Percentiles rank a stretch among this genome's conserved stretches.
Evolutionary conservation across 495 filamentous ascomycete genomes (phyloP).

Genomic region (Amniculicola lignicola): DNA sequence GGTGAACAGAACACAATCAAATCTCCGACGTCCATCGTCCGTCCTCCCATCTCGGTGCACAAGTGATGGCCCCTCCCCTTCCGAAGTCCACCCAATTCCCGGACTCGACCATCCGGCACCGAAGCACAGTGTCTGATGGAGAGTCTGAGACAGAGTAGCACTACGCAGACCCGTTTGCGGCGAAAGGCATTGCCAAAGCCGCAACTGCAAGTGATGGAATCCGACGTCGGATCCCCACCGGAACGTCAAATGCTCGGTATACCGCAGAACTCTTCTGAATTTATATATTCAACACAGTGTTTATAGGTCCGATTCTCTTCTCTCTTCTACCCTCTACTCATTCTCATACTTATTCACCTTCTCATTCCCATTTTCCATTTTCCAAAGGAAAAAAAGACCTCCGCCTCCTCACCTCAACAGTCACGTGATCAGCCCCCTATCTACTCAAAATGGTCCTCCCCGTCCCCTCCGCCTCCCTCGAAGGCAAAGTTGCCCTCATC

Average conservation of each 20-base stretch:
- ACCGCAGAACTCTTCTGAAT: constrained; percentile 1
- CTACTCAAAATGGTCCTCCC: constrained; percentile 32
- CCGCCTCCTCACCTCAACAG: neutral
- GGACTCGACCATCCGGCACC: constrained; percentile 25
- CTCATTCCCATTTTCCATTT: neutral
- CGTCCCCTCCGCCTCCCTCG: constrained; percentile 46
- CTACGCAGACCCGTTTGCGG: no score
- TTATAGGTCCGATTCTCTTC: neutral
- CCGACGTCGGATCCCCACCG: constrained; percentile 33
- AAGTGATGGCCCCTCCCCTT: constrained; percentile 22
- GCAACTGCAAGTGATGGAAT: neutral
- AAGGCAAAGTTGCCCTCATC: constrained; percentile 69
- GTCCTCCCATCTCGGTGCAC: no score
- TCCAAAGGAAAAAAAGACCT: neutral
- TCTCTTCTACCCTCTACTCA: constrained; percentile 4
- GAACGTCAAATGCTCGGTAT: neutral
- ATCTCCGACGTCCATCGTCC: no score
- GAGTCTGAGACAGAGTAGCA: neutral
- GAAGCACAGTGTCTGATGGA: neutral
- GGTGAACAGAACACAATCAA: no score
- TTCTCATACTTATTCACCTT: neutral
- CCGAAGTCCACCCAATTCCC: constrained; percentile 16
- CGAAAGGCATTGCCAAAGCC: no score
- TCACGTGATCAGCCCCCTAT: constrained; percentile 5
- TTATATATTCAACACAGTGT: constrained; percentile 31